These are phyloP conservation scores for Botrytis elliptica DNA, from an alignment of 2,329 filamentous ascomycete species.

Conservation along the genomic window DNA sequence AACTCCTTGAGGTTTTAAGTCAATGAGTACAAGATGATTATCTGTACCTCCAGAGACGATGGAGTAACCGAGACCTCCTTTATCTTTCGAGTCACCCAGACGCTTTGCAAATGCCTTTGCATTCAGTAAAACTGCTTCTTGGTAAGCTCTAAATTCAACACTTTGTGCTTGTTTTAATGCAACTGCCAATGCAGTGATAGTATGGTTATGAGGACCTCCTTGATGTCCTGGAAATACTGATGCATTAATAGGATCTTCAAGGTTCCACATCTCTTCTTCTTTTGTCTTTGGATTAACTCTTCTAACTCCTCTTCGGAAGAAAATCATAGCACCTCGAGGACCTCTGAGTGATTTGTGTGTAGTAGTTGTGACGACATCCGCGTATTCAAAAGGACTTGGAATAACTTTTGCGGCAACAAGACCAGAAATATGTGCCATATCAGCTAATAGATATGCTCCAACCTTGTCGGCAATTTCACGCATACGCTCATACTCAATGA, in stretches of 20 bases:
- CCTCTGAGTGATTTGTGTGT: conserved; percentile 97
- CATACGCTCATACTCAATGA: conserved; percentile 94
- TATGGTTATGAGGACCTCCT: conserved; percentile 98
- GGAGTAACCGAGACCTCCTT: conserved; percentile 78
- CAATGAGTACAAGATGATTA: conserved; percentile 91
- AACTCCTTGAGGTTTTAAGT: conserved; percentile 83
- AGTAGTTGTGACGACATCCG: conserved; percentile 95
- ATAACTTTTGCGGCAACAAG: conserved; percentile 89
- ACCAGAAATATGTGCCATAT: conserved; percentile 97
- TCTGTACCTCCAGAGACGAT: conserved; percentile 94
- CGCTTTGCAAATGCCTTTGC: conserved; percentile 79
- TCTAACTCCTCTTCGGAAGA: conserved; percentile 91
- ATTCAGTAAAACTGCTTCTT: conserved; percentile 85
- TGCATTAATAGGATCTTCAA: conserved; percentile 90
- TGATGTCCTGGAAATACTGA: conserved; percentile 98
- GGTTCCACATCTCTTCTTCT: conserved; percentile 81
- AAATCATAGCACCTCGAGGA: conserved; percentile 95
- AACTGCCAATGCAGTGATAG: conserved; percentile 91
- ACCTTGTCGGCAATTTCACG: conserved; percentile 87
- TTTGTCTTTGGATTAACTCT: conserved; percentile 81
- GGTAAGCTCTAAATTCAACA: conserved; percentile 89
- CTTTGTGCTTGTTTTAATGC: conserved; percentile 91
- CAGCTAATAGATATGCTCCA: conserved; percentile 87
- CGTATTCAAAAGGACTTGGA: conserved; percentile 82
- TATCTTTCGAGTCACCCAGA: conserved; percentile 62